Conservation (phyloP, 768 basidiomycete genomes). For the Lentinula guzmanii region DNA sequence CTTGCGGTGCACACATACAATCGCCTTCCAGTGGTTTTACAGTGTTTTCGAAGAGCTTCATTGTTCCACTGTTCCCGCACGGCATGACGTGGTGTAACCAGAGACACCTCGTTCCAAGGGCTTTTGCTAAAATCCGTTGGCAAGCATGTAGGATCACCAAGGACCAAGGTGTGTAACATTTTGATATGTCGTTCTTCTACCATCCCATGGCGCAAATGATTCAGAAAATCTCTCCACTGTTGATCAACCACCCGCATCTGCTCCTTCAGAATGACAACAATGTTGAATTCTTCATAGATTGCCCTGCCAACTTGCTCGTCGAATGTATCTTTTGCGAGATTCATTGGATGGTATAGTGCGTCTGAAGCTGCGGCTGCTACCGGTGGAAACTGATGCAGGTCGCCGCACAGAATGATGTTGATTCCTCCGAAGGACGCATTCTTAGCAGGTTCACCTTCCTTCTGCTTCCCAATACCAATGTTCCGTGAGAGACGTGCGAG, state of each 20-base stretch:
- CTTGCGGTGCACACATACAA: conserved; percentile 24
- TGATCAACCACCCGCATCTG: conserved; percentile 27
- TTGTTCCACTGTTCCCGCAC: conserved; percentile 32
- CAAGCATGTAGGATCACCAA: conserved; percentile 16
- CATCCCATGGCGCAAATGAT: conserved; percentile 20
- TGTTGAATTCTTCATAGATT: conserved; percentile 23
- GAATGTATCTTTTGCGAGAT: not conserved
- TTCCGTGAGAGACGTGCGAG: conserved; percentile 9
- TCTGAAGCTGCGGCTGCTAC: conserved; percentile 16
- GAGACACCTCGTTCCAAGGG: conserved; percentile 26
- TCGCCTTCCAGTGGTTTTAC: conserved; percentile 4
- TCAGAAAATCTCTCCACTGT: conserved; percentile 24
- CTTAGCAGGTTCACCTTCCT: not conserved
- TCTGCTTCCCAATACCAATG: conserved; percentile 8
- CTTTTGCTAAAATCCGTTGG: conserved; percentile 16
- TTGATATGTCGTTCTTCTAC: conserved; percentile 2
- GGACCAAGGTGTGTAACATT: not conserved
- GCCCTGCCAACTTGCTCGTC: conserved; percentile 12
- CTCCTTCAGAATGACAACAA: conserved; percentile 28
- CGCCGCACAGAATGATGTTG: conserved; percentile 33
- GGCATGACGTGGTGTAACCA: conserved; percentile 31
- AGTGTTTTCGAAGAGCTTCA: conserved; percentile 16
- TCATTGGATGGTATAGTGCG: conserved; percentile 16
- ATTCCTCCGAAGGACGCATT: conserved; percentile 27
- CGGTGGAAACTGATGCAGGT: conserved; percentile 42